These are phyloP conservation scores for Hypoxylon intermedium DNA, from an alignment of 495 filamentous ascomycete genomes.

Conservation along the genomic window DNA sequence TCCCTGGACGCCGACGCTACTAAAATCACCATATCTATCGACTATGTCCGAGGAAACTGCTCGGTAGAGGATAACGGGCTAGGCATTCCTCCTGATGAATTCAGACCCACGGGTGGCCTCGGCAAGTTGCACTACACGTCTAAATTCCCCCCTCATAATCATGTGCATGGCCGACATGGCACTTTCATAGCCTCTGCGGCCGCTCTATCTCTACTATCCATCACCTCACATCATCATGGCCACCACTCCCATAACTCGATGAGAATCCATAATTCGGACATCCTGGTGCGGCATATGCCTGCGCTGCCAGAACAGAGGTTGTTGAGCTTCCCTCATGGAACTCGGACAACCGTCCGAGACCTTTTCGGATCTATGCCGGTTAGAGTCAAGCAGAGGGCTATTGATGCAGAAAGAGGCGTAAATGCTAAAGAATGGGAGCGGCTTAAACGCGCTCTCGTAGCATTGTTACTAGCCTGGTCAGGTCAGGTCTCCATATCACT, in stretches of 20 bases:
- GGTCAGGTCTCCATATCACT: constrained; percentile 51
- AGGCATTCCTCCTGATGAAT: constrained; percentile 78
- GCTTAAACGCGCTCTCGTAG: constrained; percentile 64
- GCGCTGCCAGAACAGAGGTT: constrained; percentile 68
- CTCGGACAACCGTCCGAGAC: constrained; percentile 79
- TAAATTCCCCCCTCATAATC: constrained; percentile 59
- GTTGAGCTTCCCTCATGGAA: constrained; percentile 68
- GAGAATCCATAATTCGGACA: constrained; percentile 71
- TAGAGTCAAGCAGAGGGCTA: constrained; percentile 80
- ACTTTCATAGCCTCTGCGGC: constrained; percentile 80
- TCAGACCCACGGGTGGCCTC: constrained; percentile 71
- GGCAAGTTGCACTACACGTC: constrained; percentile 86
- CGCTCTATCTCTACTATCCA: constrained; percentile 75
- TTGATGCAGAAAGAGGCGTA: constrained; percentile 62
- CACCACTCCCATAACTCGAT: constrained; percentile 73
- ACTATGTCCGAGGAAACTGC: constrained; percentile 80
- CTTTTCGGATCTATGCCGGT: constrained; percentile 97
- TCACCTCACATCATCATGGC: constrained; percentile 75
- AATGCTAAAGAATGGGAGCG: constrained; percentile 67
- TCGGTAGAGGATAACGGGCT: constrained; percentile 86
- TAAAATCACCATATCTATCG: constrained; percentile 73
- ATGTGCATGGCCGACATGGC: constrained; percentile 72
- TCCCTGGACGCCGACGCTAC: constrained; percentile 80
- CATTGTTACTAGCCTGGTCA: constrained; percentile 72
- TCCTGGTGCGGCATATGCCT: constrained; percentile 71